Conservation (phyloP, 495 filamentous ascomycete genomes). For the Neurospora sp. region DNA sequence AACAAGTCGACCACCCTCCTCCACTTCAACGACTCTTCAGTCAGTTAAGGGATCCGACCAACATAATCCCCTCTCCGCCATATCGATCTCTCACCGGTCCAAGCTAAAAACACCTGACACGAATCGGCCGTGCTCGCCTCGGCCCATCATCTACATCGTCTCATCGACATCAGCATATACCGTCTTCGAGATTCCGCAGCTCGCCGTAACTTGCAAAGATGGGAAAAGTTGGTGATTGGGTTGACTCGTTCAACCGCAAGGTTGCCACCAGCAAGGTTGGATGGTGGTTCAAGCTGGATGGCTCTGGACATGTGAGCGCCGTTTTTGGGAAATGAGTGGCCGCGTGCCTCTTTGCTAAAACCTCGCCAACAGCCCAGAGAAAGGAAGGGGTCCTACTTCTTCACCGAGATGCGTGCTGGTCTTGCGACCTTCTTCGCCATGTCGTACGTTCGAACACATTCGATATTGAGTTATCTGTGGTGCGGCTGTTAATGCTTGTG, state of each 20-base stretch:
- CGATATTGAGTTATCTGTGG: not conserved
- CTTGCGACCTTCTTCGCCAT: constrained; percentile 80
- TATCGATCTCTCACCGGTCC: not conserved
- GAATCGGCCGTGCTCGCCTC: not conserved
- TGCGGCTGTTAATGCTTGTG: not conserved
- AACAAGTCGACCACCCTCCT: not conserved
- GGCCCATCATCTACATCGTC: not conserved
- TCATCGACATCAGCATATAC: not conserved
- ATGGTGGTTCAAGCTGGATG: constrained; percentile 63
- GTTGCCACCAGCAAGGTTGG: constrained; percentile 53
- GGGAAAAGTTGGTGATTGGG: constrained; percentile 31
- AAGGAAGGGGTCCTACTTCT: constrained; percentile 65
- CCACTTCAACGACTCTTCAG: not conserved
- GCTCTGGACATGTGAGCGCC: constrained; percentile 57
- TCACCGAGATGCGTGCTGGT: constrained; percentile 70
- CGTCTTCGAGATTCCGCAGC: not conserved
- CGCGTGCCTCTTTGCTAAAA: constrained; percentile 7
- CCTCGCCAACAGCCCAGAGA: constrained; percentile 54
- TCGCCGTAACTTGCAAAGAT: not conserved
- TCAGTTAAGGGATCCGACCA: not conserved
- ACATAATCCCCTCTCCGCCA: not conserved
- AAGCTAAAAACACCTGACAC: not conserved
- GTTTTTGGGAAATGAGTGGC: not conserved
- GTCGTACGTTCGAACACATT: constrained; percentile 43
- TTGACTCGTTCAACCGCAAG: constrained; percentile 41